Percentiles rank a stretch among this genome's conserved stretches.
Conservation (phyloP, 2,329 filamentous ascomycete species). For the Lecanicillium sp. region DNA sequence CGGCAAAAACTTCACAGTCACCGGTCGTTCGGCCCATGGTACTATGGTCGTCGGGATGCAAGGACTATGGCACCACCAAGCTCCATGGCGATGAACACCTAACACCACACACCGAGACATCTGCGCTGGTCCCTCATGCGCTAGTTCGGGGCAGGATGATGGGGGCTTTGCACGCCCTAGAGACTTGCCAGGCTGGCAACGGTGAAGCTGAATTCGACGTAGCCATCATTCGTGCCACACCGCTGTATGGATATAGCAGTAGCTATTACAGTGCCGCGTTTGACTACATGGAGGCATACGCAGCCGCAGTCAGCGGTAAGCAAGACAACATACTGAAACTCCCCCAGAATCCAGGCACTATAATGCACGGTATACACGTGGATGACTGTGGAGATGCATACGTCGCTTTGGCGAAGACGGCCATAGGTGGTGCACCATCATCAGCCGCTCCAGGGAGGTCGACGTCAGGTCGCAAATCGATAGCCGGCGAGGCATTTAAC, state of each 20-base stretch:
- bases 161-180: conserved; percentile 26
- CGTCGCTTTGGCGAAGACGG: conserved; percentile 31
- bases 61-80: conserved; percentile 35
- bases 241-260: conserved; percentile 35
- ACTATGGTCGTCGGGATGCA: conserved; percentile 40
- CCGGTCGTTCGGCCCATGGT: conserved; percentile 33
- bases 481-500: conserved; percentile 35
- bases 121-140: conserved; percentile 24
- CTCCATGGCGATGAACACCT: conserved; percentile 27
- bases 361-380: conserved; percentile 39
- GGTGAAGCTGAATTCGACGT: conserved; percentile 29
- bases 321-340: conserved; percentile 20
- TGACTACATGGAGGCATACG: conserved; percentile 21
- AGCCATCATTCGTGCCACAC: conserved; percentile 36
- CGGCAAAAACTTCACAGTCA: too few relatives aligned
- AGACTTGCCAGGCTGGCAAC: too few relatives aligned
- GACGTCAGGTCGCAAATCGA: conserved; percentile 10
- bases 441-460: too few relatives aligned
- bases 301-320: conserved; percentile 3
- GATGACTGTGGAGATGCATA: conserved; percentile 43
- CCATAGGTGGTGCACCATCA: too few relatives aligned
- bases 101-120: conserved; percentile 33
- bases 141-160: conserved; percentile 22
- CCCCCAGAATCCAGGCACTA: conserved; percentile 24
- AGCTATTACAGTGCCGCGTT: conserved; percentile 36